Percentiles rank a stretch among this genome's conserved stretches.
phyloP scores from a whole-genome alignment of 2,329 filamentous ascomycete genomes.

The Tolypocladium inflatum region DNA sequence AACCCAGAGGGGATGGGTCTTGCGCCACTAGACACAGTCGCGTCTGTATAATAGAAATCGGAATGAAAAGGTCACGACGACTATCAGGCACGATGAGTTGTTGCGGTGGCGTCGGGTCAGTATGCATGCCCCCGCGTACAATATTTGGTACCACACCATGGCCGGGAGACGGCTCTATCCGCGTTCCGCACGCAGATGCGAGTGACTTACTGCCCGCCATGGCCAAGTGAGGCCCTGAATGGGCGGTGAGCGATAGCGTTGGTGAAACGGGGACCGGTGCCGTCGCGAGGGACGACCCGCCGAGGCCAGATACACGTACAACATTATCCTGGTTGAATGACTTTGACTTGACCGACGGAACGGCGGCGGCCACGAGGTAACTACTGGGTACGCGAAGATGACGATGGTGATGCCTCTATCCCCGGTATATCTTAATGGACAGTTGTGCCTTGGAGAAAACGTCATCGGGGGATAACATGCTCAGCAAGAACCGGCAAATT shows the following conservation, averaged over 20 bases:
- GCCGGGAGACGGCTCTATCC: too few relatives aligned
- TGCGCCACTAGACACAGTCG: neutral
- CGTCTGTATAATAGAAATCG: conserved; percentile 2
- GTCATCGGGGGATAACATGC: neutral
- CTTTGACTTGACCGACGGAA: neutral
- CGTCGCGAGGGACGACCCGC: neutral
- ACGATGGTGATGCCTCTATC: too few relatives aligned
- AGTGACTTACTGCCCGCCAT: too few relatives aligned
- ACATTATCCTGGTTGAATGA: neutral
- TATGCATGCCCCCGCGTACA: neutral
- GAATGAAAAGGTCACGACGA: neutral
- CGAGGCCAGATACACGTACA: neutral
- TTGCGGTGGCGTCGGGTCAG: too few relatives aligned
- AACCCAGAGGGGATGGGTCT: neutral
- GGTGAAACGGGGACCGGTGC: neutral
- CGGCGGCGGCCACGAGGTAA: neutral
- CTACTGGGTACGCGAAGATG: too few relatives aligned
- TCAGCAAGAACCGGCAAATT: too few relatives aligned
- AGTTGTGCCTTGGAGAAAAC: neutral
- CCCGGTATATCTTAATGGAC: too few relatives aligned
- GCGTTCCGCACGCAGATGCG: neutral
- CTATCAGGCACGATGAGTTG: neutral
- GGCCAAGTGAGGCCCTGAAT: neutral
- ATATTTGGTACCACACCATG: neutral
- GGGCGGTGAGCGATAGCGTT: neutral